These are phyloP conservation scores for Auriscalpium microsporum DNA, from an alignment of 768 basidiomycete species.

Conservation along the genomic window DNA sequence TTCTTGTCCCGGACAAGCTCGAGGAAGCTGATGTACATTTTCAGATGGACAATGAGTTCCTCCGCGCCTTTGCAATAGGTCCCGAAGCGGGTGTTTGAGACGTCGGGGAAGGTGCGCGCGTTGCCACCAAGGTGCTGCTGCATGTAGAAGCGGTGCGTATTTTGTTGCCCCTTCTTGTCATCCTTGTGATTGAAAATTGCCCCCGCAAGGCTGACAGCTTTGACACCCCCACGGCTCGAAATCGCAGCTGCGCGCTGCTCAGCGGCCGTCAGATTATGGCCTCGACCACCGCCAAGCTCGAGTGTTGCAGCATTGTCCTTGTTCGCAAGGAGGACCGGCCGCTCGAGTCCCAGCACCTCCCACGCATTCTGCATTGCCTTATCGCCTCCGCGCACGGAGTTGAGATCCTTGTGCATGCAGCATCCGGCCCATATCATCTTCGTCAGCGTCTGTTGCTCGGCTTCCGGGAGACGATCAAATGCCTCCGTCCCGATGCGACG, in stretches of 20 bases:
- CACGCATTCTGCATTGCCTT: slow-evolving; percentile 2
- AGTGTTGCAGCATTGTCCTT: slow-evolving; percentile 8
- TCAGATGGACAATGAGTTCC: slow-evolving; percentile 9
- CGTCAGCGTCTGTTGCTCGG: neutral
- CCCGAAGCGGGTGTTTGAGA: slow-evolving; percentile 18
- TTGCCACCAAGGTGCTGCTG: neutral
- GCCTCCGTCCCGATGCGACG: neutral
- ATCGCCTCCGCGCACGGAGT: slow-evolving; percentile 8
- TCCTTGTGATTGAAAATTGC: neutral
- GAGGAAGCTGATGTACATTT: slow-evolving; percentile 15
- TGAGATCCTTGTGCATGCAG: slow-evolving; percentile 14
- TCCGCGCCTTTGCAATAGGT: slow-evolving; percentile 12
- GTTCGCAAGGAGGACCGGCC: slow-evolving; percentile 8
- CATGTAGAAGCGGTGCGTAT: neutral
- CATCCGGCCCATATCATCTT: slow-evolving; percentile 6
- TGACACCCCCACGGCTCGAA: neutral
- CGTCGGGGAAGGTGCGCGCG: slow-evolving; percentile 15
- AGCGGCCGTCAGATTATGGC: neutral
- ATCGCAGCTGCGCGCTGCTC: neutral
- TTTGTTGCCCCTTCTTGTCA: neutral
- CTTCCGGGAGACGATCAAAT: neutral
- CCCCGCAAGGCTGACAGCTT: neutral
- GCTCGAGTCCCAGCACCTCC: neutral
- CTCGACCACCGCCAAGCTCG: neutral
- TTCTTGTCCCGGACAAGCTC: slow-evolving; percentile 15